These are phyloP conservation scores for Melaleuca alternifolia DNA, from an alignment of 345 rosid species.

Conservation along the genomic window DNA sequence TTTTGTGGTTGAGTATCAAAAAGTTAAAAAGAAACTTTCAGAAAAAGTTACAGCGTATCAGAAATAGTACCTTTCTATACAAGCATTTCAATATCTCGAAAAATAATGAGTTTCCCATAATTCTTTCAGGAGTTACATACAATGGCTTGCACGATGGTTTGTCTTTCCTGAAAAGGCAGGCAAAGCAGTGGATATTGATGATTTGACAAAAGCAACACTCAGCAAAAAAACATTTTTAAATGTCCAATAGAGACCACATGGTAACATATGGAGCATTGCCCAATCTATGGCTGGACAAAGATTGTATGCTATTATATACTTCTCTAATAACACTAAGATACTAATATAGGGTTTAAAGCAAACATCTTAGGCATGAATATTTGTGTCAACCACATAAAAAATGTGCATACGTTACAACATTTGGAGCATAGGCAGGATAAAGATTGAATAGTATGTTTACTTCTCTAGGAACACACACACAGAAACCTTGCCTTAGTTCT, in stretches of 20 bases:
- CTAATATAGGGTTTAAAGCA: not conserved
- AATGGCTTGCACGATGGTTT: slow-evolving; percentile 87
- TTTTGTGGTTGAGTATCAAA: not conserved
- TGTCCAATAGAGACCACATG: not conserved
- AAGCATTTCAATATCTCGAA: slow-evolving; percentile 47
- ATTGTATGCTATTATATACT: not conserved
- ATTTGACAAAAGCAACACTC: not conserved
- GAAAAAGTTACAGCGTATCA: not conserved
- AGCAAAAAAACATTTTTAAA: not conserved
- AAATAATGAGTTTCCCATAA: slow-evolving; percentile 61
- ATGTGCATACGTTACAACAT: not conserved
- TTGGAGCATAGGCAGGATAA: not conserved
- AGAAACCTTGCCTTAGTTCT: slow-evolving; percentile 69
- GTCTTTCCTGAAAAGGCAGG: slow-evolving; percentile 28
- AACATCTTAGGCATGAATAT: not conserved
- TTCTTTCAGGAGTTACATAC: slow-evolving; percentile 90
- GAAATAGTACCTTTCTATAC: slow-evolving; percentile 47
- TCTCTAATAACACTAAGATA: not conserved
- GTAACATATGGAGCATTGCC: not conserved
- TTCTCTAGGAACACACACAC: not conserved
- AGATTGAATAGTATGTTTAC: not conserved
- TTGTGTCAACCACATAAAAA: not conserved
- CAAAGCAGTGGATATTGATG: not conserved
- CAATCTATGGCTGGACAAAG: not conserved
- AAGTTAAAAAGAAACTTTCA: not conserved